Base-by-base conservation (phyloP, 2,329 filamentous ascomycete species). In the Nigrospora osmanthi region DNA sequence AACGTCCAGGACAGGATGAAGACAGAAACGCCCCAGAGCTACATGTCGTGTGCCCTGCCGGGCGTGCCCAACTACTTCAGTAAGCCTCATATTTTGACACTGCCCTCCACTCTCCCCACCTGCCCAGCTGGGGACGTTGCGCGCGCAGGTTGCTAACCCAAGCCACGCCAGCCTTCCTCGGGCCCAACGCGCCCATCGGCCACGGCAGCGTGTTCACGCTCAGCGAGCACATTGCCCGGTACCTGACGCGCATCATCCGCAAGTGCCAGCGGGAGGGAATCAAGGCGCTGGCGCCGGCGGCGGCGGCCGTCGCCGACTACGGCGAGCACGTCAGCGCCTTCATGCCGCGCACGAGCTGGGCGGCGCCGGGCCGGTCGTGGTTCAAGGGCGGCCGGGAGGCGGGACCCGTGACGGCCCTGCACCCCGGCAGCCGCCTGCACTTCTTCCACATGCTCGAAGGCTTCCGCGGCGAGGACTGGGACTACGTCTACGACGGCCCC, bases 51-150 rank as follows among this genome's bases (percentile, higher is more conserved):
- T 42, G 72, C 71, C n/a, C 65, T 75, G 2, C 58, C 70, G 2
- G 69, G 68, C 1, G 64, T 78, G 47, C 74, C 75, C 1, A 79
- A 79, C 52, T 78, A 77, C 54, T 75, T 80, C 48, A 74, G 71
- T 75, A 49, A 58, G 70, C 17, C 34, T n/a, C 31, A 13, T 3
- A 13, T n/a, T n/a, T n/a, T n/a, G 17, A 15, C 30, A 3, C 4
- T 9, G 2, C n/a, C 30, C 30, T 12, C n/a, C n/a, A n/a, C n/a
- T n/a, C n/a, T n/a, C n/a, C n/a, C n/a, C n/a, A n/a, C n/a, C n/a
- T n/a, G n/a, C n/a, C n/a, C n/a, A n/a, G 12, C 11, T n/a, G 15
- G 12, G n/a, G n/a, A n/a, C 12, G 10, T 4, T 16, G 3, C 12
- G n/a, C 23, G 3, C 12, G n/a, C 23, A 4, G 23, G 11, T 14